These are phyloP conservation scores for Sarocladium strictum DNA, from an alignment of 2,329 filamentous ascomycete genomes.

Conservation along the genomic window DNA sequence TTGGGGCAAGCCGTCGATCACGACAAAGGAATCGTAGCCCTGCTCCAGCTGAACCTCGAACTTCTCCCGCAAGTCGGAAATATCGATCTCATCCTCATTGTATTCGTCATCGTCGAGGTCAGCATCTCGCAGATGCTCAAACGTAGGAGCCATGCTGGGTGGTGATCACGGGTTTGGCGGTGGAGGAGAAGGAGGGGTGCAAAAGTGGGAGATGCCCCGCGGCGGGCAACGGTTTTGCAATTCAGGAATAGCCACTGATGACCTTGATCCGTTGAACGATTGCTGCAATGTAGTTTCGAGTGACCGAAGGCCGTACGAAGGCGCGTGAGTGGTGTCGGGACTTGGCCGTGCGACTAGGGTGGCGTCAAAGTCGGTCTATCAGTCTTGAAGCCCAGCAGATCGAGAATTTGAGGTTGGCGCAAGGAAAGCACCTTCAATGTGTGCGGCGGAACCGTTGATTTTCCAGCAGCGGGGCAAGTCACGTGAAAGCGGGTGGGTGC, in stretches of 20 bases:
- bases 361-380: not conserved
- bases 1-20: slow-evolving; percentile 86
- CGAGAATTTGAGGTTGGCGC: slow-evolving; percentile 32
- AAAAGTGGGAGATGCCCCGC: slow-evolving; percentile 30
- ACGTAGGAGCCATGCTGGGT: slow-evolving; percentile 78
- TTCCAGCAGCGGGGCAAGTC: slow-evolving; percentile 36
- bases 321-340: not conserved
- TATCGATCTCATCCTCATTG: slow-evolving; percentile 90
- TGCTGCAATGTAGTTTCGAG: not conserved
- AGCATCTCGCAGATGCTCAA: slow-evolving; percentile 86
- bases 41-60: slow-evolving; percentile 95
- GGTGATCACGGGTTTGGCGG: slow-evolving; percentile 23
- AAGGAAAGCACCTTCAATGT: slow-evolving; percentile 27
- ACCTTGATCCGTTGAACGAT: not conserved
- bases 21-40: slow-evolving; percentile 92
- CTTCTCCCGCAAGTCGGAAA: slow-evolving; percentile 88
- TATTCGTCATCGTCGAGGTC: slow-evolving; percentile 80
- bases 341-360: not conserved
- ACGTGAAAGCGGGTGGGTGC: slow-evolving; percentile 28
- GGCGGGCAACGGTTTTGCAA: not conserved
- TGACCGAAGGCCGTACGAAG: not conserved
- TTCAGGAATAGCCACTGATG: not conserved
- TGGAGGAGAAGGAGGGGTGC: slow-evolving; percentile 18
- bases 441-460: slow-evolving; percentile 34
- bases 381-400: not conserved